Evolutionary conservation across 2,329 filamentous ascomycete genomes (phyloP), one percentile per base, ranked within the genome.

Genomic region (Fusarium torreyae): DNA sequence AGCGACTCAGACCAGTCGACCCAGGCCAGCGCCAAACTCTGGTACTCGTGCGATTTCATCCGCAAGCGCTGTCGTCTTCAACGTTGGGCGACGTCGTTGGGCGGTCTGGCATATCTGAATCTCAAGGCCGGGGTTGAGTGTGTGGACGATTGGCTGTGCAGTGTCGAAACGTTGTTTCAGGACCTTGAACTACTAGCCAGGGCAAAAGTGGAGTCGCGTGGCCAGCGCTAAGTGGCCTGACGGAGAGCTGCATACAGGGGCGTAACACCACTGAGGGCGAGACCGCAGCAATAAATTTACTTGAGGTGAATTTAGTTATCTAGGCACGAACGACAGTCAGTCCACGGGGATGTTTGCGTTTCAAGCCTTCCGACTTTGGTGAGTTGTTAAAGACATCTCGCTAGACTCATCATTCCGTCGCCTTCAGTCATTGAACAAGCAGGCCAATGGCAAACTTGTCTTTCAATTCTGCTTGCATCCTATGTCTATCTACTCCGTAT

Each of bases 151-250:
- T 75, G 73, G 73, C 42, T 57, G 39, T 56, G 36, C 61, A 65
- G 46, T 59, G 34, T 67, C 64, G 52, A 73, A 58, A 64, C 44
- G 62, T 66, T 59, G 74, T 75, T 74, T 75, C 74, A 75, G 70
- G 28, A 60, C 46, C 24, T 65, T 24, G 38, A 39, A 51, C 60
- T 45, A 57, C 53, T 18, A 46, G 50, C 48, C 33, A 57, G 44
- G 20, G 26, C 45, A 31, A 18, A 5, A 24, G 58, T 51, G 58
- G 61, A 13, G 10, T 15, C 22, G 5, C 15, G 40, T 45, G 59
- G 53, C 33, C 13, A 50, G 63, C 63, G 61, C 44, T 70, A 54
- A 67, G 15, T 58, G 52, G 51, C 24, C 61, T 48, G 36, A 20
- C 17, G 26, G 39, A 15, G 51, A 40, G 44, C 48, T 38, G 9